phyloP scores from a whole-genome alignment of 1,284 basidiomycete species.

The Phellopilus nigrolimitatus region DNA sequence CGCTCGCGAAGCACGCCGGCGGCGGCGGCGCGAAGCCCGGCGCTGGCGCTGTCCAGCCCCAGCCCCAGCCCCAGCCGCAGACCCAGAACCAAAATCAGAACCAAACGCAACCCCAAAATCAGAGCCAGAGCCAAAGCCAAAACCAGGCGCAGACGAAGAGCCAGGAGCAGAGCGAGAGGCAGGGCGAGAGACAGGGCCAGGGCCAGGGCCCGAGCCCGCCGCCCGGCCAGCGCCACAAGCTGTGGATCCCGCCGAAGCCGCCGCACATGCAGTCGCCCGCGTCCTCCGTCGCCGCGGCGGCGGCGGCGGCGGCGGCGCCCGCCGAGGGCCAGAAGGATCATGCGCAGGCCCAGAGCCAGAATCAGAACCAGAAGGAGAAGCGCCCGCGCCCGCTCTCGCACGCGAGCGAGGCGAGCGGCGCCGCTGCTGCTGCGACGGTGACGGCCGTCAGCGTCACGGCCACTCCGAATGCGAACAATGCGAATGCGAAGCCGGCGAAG shows the following conservation, averaged over 20 bases:
- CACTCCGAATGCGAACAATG: too few species aligned
- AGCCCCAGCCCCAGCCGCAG: neutral
- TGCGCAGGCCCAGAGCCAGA: neutral
- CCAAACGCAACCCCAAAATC: constrained; percentile 1
- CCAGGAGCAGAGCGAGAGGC: neutral
- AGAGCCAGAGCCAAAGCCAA: neutral
- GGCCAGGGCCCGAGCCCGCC: too few species aligned
- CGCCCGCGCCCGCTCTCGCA: too few species aligned
- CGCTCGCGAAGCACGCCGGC: too few species aligned
- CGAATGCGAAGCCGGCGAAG: neutral
- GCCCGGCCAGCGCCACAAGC: constrained; percentile 14
- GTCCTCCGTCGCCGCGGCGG: neutral
- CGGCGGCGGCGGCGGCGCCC: too few species aligned
- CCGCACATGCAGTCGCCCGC: constrained; percentile 18
- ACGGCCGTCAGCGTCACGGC: too few species aligned
- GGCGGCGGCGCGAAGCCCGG: neutral
- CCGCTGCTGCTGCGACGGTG: too few species aligned
- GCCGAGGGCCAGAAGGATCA: constrained; percentile 4
- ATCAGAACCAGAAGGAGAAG: constrained; percentile 2
- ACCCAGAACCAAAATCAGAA: neutral
- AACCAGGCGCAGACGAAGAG: neutral
- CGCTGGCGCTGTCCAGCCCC: neutral
- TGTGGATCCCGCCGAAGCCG: constrained; percentile 21
- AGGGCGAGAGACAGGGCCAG: neutral
- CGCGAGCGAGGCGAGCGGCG: constrained; percentile 8